These are phyloP conservation scores for Carex scoparia DNA, from an alignment of 176 grass and related monocot genomes.

Conservation along the genomic window DNA sequence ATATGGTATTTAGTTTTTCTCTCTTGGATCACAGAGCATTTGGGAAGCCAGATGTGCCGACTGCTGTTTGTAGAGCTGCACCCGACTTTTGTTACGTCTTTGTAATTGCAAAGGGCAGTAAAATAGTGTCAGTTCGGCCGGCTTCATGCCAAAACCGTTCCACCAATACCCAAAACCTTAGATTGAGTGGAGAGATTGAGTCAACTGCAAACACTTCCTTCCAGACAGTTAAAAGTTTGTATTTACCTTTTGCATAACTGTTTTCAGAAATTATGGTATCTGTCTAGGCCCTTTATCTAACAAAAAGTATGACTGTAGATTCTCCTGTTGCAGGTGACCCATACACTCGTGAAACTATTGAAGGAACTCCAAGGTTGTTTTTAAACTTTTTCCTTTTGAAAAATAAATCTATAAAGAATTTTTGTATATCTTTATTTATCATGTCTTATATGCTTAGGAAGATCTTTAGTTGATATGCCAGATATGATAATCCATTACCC, in stretches of 20 bases:
- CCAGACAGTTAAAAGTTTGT: conserved; percentile 44
- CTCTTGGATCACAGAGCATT: conserved; percentile 41
- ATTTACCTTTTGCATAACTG: background rate
- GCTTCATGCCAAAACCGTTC: conserved; percentile 37
- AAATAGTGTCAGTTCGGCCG: conserved; percentile 54
- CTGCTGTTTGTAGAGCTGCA: conserved; percentile 46
- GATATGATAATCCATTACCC: background rate
- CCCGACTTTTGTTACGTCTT: conserved; percentile 63
- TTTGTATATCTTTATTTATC: background rate
- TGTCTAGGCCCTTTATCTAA: background rate
- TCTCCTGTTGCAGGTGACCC: conserved; percentile 42
- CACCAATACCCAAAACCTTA: conserved; percentile 14
- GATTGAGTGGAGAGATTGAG: conserved; percentile 24
- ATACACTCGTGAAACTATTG: background rate
- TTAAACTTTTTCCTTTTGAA: background rate
- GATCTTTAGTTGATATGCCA: background rate
- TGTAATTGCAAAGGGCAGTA: conserved; percentile 73
- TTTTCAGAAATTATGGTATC: conserved; percentile 5
- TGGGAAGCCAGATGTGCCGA: conserved; percentile 60
- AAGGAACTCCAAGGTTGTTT: conserved; percentile 4
- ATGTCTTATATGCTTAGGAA: background rate
- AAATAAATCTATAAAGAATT: background rate
- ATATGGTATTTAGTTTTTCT: background rate
- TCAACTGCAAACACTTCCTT: conserved; percentile 18
- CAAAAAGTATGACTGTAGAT: background rate